These are phyloP conservation scores for Termitomyces sp. DNA, from an alignment of 768 basidiomycete species.

Conservation along the genomic window DNA sequence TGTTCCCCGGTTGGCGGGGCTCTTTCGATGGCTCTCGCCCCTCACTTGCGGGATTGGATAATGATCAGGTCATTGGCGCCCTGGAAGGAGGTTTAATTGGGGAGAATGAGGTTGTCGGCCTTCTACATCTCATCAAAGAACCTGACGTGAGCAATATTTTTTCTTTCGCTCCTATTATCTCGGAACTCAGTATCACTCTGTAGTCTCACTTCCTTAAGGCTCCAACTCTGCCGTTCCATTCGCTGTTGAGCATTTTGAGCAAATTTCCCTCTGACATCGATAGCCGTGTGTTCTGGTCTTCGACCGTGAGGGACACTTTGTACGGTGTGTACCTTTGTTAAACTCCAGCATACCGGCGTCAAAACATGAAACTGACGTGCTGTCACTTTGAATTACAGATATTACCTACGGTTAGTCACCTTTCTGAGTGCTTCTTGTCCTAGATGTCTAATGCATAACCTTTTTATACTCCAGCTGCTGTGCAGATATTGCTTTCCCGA, in stretches of 20 bases:
- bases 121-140: constrained; percentile 69
- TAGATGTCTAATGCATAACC: constrained; percentile 5
- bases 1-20: constrained; percentile 83
- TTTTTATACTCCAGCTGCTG: constrained; percentile 39
- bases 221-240: constrained; percentile 77
- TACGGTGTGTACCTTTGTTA: constrained; percentile 49
- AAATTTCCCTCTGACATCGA: constrained; percentile 81
- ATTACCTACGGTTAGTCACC: constrained; percentile 34
- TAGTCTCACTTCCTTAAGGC: constrained; percentile 89
- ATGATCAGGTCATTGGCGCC: constrained; percentile 55
- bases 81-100: constrained; percentile 67
- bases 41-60: constrained; percentile 62
- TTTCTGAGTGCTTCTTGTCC: neutral
- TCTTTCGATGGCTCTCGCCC: constrained; percentile 68
- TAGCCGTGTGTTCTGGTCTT: constrained; percentile 74
- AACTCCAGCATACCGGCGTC: neutral
- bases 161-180: neutral
- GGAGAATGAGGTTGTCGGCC: constrained; percentile 61
- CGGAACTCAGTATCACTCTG: constrained; percentile 13
- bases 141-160: constrained; percentile 59
- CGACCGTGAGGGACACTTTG: constrained; percentile 57
- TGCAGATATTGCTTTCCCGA: constrained; percentile 58
- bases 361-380: constrained; percentile 5
- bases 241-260: constrained; percentile 67
- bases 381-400: constrained; percentile 26